phyloP scores from a whole-genome alignment of 2,329 filamentous ascomycete genomes.

The Aspergillus sclerotialis region DNA sequence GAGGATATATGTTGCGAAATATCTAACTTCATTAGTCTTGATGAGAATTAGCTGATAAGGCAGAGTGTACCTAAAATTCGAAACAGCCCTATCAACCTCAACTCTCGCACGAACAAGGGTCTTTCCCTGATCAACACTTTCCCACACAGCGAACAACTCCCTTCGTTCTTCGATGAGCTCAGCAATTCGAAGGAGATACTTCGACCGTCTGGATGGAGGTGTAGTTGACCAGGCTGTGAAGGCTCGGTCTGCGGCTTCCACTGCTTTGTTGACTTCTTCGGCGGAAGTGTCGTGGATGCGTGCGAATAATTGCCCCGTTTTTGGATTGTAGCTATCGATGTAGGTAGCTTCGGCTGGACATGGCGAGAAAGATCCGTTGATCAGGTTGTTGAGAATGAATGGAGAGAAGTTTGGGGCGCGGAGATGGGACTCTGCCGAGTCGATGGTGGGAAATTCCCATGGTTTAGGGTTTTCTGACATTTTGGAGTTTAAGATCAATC shows the following conservation, averaged over 20 bases:
- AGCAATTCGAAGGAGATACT: constrained; percentile 8
- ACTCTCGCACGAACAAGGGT: constrained; percentile 8
- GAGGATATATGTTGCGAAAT: constrained; percentile 7
- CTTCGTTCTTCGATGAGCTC: constrained; percentile 6
- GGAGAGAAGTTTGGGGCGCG: constrained; percentile 3
- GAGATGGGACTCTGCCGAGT: constrained; percentile 5
- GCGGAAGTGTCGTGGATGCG: constrained; percentile 6
- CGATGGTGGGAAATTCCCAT: constrained; percentile 5
- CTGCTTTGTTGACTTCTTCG: constrained; percentile 8
- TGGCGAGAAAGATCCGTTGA: constrained; percentile 3
- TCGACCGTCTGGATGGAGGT: constrained; percentile 7
- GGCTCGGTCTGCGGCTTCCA: constrained; percentile 9
- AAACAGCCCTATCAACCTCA: constrained; percentile 11
- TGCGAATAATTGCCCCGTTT: constrained; percentile 6
- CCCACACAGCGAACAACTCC: constrained; percentile 11
- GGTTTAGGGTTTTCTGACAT: constrained; percentile 3
- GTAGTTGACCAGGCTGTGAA: constrained; percentile 10
- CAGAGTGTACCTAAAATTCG: constrained; percentile 13
- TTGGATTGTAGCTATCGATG: constrained; percentile 5
- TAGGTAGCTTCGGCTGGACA: not conserved
- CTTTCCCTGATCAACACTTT: constrained; percentile 13
- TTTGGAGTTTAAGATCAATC: too few species aligned
- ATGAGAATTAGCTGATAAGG: too few species aligned
- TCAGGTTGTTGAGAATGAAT: constrained; percentile 5
- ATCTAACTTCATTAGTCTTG: too few species aligned